Percentiles rank a stretch among this genome's conserved stretches.
Conservation (phyloP, 345 rosid species). For the Salix viminalis region DNA sequence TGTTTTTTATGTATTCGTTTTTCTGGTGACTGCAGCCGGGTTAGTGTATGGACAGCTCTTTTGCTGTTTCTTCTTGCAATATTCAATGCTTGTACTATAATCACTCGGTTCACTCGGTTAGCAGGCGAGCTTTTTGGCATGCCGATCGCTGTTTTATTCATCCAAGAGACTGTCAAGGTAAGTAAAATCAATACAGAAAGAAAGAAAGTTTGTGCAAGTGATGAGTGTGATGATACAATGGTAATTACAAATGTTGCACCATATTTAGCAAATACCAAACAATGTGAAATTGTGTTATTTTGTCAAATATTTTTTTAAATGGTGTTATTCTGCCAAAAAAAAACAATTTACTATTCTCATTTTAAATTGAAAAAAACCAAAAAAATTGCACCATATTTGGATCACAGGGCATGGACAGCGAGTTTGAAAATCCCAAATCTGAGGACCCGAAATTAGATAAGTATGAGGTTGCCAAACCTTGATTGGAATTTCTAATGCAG, state of each 20-base stretch:
- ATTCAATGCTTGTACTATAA: constrained; percentile 52
- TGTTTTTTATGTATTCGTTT: background rate
- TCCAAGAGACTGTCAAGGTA: constrained; percentile 80
- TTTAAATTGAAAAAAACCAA: too few species aligned
- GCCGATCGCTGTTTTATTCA: constrained; percentile 71
- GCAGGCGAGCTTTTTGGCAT: constrained; percentile 89
- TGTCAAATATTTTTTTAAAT: too few species aligned
- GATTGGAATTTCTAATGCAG: too few species aligned
- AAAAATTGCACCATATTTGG: background rate
- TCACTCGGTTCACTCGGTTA: constrained; percentile 50
- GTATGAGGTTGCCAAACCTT: constrained; percentile 37
- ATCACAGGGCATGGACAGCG: constrained; percentile 61
- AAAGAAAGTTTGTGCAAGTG: background rate
- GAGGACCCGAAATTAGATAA: constrained; percentile 40
- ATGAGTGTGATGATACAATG: background rate
- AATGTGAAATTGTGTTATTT: too few species aligned
- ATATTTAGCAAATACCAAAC: background rate
- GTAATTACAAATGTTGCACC: background rate
- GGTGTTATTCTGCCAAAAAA: too few species aligned
- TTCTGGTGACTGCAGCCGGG: constrained; percentile 42
- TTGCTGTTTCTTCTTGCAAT: constrained; percentile 62
- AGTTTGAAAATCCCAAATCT: constrained; percentile 47
- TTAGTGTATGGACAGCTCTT: constrained; percentile 85
- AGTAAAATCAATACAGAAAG: background rate
- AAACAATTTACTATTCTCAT: too few species aligned